Evolutionary conservation across 169 alveolate genomes (phyloP).

Genomic region (Eimeria zaria): DNA sequence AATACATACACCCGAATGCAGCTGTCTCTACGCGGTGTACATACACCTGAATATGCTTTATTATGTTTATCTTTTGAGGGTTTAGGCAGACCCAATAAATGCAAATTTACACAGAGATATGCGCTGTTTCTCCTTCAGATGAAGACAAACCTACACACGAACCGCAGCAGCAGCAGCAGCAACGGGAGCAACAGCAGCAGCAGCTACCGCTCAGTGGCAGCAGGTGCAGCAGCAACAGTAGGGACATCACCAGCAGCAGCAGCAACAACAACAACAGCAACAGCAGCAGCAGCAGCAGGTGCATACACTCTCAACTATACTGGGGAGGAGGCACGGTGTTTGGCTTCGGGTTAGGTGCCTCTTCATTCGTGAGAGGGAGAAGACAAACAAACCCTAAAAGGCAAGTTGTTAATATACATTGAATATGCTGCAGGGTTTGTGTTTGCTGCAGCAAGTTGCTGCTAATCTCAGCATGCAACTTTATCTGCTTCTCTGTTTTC

Average conservation of each 20-base stretch:
- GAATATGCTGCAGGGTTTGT: background rate
- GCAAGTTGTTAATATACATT: too few species aligned
- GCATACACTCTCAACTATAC: conserved; percentile 57
- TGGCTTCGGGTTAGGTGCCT: conserved; percentile 43
- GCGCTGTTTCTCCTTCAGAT: background rate
- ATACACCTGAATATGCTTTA: background rate
- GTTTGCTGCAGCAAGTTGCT: background rate
- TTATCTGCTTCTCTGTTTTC: background rate
- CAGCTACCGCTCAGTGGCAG: too few species aligned
- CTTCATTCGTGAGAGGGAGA: conserved; percentile 35
- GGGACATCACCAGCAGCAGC: background rate
- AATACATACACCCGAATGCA: background rate
- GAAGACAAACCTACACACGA: background rate
- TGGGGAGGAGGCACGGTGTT: conserved; percentile 52
- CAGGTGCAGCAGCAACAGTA: conserved; percentile 1
- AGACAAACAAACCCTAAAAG: conserved; percentile 53
- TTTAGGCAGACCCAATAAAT: background rate
- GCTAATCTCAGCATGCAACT: background rate
- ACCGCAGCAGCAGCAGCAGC: too few species aligned
- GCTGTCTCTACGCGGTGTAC: too few species aligned
- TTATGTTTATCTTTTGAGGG: background rate
- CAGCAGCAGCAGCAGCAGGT: conserved; percentile 66
- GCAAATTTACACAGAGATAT: background rate
- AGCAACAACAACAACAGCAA: conserved; percentile 44
- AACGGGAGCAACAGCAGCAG: background rate